Evolutionary conservation across 169 alveolate genomes (phyloP).

Genomic region (Eimeria maxima): DNA sequence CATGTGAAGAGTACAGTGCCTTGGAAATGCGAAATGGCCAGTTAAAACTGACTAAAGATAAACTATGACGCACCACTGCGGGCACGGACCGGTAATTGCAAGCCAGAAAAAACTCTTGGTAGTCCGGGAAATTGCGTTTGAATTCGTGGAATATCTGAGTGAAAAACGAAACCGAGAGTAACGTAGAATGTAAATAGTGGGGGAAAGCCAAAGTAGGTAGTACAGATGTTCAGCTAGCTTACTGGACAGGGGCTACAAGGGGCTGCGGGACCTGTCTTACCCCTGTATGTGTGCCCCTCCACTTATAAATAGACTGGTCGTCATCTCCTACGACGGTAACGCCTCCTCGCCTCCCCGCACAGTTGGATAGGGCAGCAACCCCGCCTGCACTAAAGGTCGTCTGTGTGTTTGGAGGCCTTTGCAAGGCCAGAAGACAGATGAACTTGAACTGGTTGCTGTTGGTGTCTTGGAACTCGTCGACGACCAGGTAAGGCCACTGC

Average conservation of each 20-base stretch:
- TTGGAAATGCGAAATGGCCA: constrained; percentile 75
- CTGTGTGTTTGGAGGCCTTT: neutral
- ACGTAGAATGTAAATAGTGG: neutral
- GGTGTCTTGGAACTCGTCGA: constrained; percentile 92
- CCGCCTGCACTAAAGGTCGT: neutral
- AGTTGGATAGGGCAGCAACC: neutral
- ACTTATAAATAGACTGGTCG: constrained; percentile 90
- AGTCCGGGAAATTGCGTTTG: constrained; percentile 46
- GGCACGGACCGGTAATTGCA: constrained; percentile 77
- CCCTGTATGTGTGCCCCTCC: constrained; percentile 89
- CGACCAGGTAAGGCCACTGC: constrained; percentile 86
- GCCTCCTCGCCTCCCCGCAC: constrained; percentile 69
- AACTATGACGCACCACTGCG: constrained; percentile 65
- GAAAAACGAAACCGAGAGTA: neutral
- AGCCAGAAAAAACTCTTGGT: constrained; percentile 43
- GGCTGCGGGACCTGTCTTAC: constrained; percentile 69
- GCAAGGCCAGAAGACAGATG: constrained; percentile 71
- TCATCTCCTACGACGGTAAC: constrained; percentile 91
- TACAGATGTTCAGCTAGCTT: neutral
- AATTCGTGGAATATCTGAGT: constrained; percentile 65
- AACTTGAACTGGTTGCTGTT: constrained; percentile 87
- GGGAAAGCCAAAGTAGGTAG: neutral
- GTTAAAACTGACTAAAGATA: constrained; percentile 43
- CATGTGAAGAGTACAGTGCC: constrained; percentile 37
- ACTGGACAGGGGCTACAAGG: neutral